Evolutionary conservation across 2,329 filamentous ascomycete species (phyloP), one percentile per base, ranked within the genome.

Genomic region (Sporothrix humicola): DNA sequence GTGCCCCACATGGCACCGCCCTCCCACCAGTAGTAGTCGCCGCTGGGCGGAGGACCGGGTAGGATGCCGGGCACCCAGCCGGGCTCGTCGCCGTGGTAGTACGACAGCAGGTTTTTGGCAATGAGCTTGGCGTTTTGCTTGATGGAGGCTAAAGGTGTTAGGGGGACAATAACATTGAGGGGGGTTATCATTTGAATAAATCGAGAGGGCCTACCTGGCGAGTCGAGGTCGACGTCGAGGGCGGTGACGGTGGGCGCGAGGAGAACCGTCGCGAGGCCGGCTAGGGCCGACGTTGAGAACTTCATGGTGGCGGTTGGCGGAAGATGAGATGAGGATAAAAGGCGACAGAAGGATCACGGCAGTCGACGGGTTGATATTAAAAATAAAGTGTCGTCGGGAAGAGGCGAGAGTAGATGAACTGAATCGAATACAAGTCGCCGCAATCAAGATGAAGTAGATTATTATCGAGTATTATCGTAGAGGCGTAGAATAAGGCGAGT

Each of bases 21-120:
- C 82, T 92, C 91, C 93, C 90, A 94, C 87, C 87, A 93, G 84
- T 92, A 93, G 80, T 91, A 91, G 75, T 87, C 84, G 76, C 87
- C 87, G 76, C 81, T 75, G 76, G 78, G 75, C 12, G 87, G 87
- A 72, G 88, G 88, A 0, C 87, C 87, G 0, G 87, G 87, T 12
- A 89, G 80, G 77, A 88, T 89, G 48, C 88, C 88, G 8, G 87
- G 87, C 17, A 85, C 86, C 65, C 9, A 63, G 50, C 77, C 77
- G 20, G 75, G 74, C 73, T 83, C 77, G 76, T 87, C 85, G 74
- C 86, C 86, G 23, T 83, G 79, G 79, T 88, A 88, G 77, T 84
- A 85, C 10, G 82, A 77, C 80, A 87, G 84, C 13, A 87, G 80
- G 72, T 88, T 86, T 77, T 84, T 81, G 12, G 86, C 86, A 12